A percentile compares a stretch with the other conserved stretches of the same genome.
phyloP scores from a whole-genome alignment of 2,329 filamentous ascomycete genomes.

The Xylariaceae sp. region DNA sequence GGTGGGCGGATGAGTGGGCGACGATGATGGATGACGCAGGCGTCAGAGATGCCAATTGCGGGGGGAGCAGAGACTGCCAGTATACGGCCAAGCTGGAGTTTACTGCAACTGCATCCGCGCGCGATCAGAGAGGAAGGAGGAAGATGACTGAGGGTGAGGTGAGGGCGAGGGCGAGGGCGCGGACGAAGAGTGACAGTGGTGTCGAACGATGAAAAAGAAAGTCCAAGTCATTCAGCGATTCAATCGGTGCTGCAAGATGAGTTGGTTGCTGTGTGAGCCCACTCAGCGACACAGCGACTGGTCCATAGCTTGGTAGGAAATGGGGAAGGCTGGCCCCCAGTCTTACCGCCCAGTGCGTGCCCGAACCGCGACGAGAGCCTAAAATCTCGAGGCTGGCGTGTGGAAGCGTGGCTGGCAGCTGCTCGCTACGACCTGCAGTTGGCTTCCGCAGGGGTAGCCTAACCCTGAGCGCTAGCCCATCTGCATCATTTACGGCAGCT shows the following conservation, averaged over 20 bases:
- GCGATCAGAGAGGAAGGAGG: not conserved
- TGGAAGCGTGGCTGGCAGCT: not conserved
- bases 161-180: too few species aligned
- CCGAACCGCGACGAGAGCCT: not conserved
- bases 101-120: not conserved
- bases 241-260: not conserved
- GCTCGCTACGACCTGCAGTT: too few species aligned
- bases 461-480: too few species aligned
- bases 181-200: too few species aligned
- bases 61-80: not conserved
- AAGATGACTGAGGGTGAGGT: not conserved
- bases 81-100: not conserved
- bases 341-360: too few species aligned
- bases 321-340: constrained; percentile 10
- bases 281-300: constrained; percentile 2
- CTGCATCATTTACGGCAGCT: too few species aligned
- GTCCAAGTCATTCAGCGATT: too few species aligned
- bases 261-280: constrained; percentile 11
- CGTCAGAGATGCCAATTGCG: not conserved
- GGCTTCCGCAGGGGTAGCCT: too few species aligned
- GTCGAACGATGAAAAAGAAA: not conserved
- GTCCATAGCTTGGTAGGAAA: constrained; percentile 5
- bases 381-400: constrained; percentile 5
- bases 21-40: not conserved
- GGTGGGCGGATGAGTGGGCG: too few species aligned